These are phyloP conservation scores for Carex arenaria DNA, from an alignment of 202 grass and related monocot genomes.

Conservation along the genomic window DNA sequence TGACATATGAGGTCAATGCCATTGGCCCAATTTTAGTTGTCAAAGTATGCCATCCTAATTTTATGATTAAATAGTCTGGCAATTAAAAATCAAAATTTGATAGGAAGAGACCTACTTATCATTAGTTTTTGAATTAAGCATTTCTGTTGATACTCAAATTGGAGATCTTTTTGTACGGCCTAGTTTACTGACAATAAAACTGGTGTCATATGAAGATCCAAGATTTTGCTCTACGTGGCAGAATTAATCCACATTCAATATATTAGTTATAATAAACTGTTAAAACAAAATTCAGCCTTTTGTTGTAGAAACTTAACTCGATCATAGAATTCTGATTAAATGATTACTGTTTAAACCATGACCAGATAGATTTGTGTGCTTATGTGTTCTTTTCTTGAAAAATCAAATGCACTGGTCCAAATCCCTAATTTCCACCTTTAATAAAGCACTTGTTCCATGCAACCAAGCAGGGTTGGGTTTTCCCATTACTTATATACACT, in stretches of 20 bases:
- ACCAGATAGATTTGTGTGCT: neutral
- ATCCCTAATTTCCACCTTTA: neutral
- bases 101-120: neutral
- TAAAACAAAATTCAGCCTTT: neutral
- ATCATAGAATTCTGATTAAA: neutral
- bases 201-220: neutral
- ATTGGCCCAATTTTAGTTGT: constrained; percentile 65
- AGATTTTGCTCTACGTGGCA: neutral
- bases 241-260: neutral
- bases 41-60: constrained; percentile 43
- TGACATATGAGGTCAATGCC: constrained; percentile 79
- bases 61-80: constrained; percentile 4
- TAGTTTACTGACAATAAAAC: neutral
- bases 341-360: neutral
- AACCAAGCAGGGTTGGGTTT: neutral
- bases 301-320: neutral
- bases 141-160: neutral
- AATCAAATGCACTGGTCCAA: neutral
- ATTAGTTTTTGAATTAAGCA: neutral
- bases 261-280: neutral
- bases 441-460: neutral
- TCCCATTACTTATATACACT: neutral
- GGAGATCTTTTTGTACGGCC: neutral
- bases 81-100: neutral
- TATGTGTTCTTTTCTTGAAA: neutral